Evolutionary conservation across 2,329 filamentous ascomycete genomes (phyloP).

Genomic region (Colletotrichum sp.): DNA sequence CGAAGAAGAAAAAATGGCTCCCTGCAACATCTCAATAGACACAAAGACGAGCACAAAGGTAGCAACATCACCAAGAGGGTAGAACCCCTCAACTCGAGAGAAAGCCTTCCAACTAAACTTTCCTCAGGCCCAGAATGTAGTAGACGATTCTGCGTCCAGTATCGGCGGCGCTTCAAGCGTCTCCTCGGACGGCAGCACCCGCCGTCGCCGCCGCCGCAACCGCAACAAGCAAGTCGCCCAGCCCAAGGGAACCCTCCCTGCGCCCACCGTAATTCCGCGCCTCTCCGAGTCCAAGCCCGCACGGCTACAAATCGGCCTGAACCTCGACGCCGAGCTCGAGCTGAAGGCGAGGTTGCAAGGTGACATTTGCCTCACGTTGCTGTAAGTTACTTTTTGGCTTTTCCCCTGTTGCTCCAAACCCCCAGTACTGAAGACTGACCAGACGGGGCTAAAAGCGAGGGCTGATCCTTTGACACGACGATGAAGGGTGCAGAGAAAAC

Average conservation of each 20-base stretch:
- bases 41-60: background rate
- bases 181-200: background rate
- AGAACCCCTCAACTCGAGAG: too few relatives aligned
- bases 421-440: background rate
- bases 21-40: background rate
- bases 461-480: background rate
- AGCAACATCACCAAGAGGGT: background rate
- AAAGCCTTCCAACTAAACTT: background rate
- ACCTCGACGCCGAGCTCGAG: conserved; percentile 79
- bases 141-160: conserved; percentile 24
- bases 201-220: conserved; percentile 1
- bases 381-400: conserved; percentile 52
- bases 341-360: conserved; percentile 80
- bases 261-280: conserved; percentile 25
- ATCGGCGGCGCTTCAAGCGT: background rate
- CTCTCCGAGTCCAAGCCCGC: conserved; percentile 61
- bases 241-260: background rate
- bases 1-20: background rate
- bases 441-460: conserved; percentile 5
- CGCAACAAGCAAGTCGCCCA: conserved; percentile 1
- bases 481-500: conserved; percentile 17
- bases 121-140: background rate
- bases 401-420: background rate
- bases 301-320: conserved; percentile 73
- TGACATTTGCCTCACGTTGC: conserved; percentile 73